A percentile compares a stretch with the other conserved stretches of the same genome.
Evolutionary conservation across 2,329 filamentous ascomycete genomes (phyloP).

Genomic region (Trichoderma asperellum): DNA sequence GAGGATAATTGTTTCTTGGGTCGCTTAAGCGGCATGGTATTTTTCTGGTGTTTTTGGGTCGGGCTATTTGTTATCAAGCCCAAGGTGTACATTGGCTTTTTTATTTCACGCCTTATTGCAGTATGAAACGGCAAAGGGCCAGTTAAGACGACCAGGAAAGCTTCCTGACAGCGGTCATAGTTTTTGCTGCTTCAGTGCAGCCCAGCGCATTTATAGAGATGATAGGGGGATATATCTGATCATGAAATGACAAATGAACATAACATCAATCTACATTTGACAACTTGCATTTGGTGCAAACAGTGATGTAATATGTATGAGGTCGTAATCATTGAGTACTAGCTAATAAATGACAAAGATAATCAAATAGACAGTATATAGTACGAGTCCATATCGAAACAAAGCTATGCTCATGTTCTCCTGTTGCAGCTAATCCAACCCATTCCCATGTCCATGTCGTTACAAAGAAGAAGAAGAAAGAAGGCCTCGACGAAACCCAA

Average conservation of each 20-base stretch:
- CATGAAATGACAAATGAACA: constrained; percentile 28
- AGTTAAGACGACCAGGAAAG: background rate
- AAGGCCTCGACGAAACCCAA: background rate
- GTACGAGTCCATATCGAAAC: background rate
- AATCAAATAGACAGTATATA: background rate
- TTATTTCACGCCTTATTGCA: background rate
- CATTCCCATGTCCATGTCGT: background rate
- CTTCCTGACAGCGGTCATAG: constrained; percentile 31
- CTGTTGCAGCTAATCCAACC: background rate
- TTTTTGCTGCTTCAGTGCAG: constrained; percentile 31
- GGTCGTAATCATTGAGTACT: constrained; percentile 11
- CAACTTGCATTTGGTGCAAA: background rate
- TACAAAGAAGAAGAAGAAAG: background rate
- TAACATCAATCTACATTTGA: constrained; percentile 1
- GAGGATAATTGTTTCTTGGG: constrained; percentile 13
- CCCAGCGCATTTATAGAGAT: constrained; percentile 32
- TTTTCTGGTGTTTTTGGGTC: constrained; percentile 16
- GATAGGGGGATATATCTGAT: constrained; percentile 9
- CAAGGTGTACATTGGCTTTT: constrained; percentile 8
- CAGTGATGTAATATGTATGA: background rate
- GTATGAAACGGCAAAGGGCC: background rate
- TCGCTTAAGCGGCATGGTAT: constrained; percentile 7
- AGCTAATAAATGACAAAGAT: background rate
- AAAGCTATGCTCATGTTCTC: background rate
- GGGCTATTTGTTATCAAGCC: constrained; percentile 7